A percentile compares a stretch with the other conserved stretches of the same genome.
These are phyloP conservation scores for Filobasidium floriforme DNA, from an alignment of 768 basidiomycete genomes.

Conservation along the genomic window DNA sequence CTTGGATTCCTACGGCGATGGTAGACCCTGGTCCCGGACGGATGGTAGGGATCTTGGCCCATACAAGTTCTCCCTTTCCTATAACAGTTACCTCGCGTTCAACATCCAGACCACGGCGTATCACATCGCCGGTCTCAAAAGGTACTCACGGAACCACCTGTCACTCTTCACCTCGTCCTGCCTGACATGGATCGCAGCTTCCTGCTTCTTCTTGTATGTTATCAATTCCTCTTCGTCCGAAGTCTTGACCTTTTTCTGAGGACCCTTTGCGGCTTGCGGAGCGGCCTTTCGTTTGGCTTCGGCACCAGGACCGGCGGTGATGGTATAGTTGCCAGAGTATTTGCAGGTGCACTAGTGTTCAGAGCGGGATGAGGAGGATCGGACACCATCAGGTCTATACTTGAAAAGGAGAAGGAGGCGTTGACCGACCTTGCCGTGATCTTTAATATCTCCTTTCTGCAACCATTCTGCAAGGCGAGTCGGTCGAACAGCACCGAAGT, in stretches of 20 bases:
- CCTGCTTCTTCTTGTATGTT: background rate
- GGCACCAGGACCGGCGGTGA: background rate
- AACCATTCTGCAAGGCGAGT: background rate
- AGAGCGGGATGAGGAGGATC: background rate
- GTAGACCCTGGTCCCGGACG: background rate
- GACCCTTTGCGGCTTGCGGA: background rate
- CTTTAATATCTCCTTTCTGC: background rate
- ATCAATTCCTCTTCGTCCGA: background rate
- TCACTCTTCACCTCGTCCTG: slow-evolving; percentile 8
- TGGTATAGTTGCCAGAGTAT: slow-evolving; percentile 6
- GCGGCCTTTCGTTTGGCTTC: background rate
- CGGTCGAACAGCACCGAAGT: background rate
- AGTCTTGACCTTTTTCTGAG: slow-evolving; percentile 2
- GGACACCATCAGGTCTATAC: no score
- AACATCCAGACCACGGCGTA: background rate
- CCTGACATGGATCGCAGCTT: background rate
- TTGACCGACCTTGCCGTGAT: background rate
- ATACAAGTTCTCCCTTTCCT: slow-evolving; percentile 15
- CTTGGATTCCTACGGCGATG: background rate
- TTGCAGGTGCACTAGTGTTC: slow-evolving; percentile 16
- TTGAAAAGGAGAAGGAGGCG: no score
- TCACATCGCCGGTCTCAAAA: background rate
- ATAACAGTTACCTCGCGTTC: background rate
- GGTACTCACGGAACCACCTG: slow-evolving; percentile 11
- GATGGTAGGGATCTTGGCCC: slow-evolving; percentile 9